Evolutionary conservation across 192 early-diverging fungal genomes (phyloP).

Genomic region (Diversispora eburnea): DNA sequence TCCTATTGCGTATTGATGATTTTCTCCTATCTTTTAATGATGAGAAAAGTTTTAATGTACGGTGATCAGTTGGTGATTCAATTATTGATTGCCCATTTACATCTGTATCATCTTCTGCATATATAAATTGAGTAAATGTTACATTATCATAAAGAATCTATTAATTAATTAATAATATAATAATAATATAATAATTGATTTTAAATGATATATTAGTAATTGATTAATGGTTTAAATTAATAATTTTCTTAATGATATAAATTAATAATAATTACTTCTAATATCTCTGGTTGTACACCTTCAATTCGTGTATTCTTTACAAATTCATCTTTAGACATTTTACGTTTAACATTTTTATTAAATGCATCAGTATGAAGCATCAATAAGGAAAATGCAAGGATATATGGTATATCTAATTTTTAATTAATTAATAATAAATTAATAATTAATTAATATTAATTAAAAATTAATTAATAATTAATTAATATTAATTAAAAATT

Average conservation of each 20-base stretch:
- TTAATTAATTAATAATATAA: neutral
- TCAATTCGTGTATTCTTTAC: conserved; percentile 69
- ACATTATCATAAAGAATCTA: conserved; percentile 63
- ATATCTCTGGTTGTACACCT: conserved; percentile 61
- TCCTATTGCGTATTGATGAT: conserved; percentile 28
- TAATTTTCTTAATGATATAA: too few relatives aligned
- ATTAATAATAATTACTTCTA: conserved; percentile 56
- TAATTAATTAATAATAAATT: neutral
- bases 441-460: too few relatives aligned
- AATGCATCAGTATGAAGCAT: conserved; percentile 85
- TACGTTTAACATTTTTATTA: conserved; percentile 73
- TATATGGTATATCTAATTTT: conserved; percentile 61
- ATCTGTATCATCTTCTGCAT: conserved; percentile 52
- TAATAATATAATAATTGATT: neutral
- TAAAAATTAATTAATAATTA: too few relatives aligned
- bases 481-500: too few relatives aligned
- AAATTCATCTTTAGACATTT: conserved; percentile 80
- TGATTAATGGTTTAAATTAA: too few relatives aligned
- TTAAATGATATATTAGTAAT: neutral
- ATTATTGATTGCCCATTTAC: conserved; percentile 37
- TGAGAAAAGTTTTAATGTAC: neutral
- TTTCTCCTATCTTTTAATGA: conserved; percentile 25
- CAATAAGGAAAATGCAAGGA: conserved; percentile 75
- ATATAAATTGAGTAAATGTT: conserved; percentile 50
- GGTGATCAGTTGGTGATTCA: neutral